Evolutionary conservation across 1,284 basidiomycete species (phyloP).

Genomic region (Crepidotus sp.): DNA sequence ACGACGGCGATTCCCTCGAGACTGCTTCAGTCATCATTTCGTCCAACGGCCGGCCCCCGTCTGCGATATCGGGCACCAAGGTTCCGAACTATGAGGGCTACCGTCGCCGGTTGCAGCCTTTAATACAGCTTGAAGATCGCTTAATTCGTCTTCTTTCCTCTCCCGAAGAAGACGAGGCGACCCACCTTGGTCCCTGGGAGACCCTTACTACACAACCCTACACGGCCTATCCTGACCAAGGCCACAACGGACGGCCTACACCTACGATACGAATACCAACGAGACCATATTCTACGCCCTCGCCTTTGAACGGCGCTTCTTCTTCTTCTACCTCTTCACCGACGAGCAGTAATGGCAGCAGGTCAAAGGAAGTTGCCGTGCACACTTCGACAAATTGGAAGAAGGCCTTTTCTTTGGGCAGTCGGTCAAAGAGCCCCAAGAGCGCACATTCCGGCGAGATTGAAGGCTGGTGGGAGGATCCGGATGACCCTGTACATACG

Average conservation of each 20-base stretch:
- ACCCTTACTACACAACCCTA: conserved; percentile 21
- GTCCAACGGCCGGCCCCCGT: conserved; percentile 35
- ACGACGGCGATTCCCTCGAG: conserved; percentile 34
- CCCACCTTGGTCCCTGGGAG: conserved; percentile 35
- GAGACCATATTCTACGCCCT: conserved; percentile 29
- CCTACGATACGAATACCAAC: conserved; percentile 42
- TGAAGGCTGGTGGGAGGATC: conserved; percentile 77
- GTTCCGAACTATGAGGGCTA: conserved; percentile 56
- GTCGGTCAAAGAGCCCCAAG: conserved; percentile 52
- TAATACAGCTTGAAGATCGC: conserved; percentile 56
- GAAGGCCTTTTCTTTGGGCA: conserved; percentile 50
- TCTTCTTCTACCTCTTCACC: conserved; percentile 21
- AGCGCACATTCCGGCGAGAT: conserved; percentile 59
- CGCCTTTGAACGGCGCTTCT: conserved; percentile 23
- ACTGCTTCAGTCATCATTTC: conserved; percentile 42
- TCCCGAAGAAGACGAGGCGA: conserved; percentile 53
- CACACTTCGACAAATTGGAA: conserved; percentile 66
- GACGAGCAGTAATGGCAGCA: conserved; percentile 27
- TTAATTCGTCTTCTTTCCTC: conserved; percentile 56
- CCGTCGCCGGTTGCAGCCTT: conserved; percentile 49
- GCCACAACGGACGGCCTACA: conserved; percentile 34
- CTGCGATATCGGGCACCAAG: conserved; percentile 36
- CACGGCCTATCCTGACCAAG: conserved; percentile 19
- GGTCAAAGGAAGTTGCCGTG: conserved; percentile 45
- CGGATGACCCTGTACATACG: conserved; percentile 65